Evolutionary conservation across 2,329 filamentous ascomycete species (phyloP).

Genomic region (Exophiala phaeomuriformis): DNA sequence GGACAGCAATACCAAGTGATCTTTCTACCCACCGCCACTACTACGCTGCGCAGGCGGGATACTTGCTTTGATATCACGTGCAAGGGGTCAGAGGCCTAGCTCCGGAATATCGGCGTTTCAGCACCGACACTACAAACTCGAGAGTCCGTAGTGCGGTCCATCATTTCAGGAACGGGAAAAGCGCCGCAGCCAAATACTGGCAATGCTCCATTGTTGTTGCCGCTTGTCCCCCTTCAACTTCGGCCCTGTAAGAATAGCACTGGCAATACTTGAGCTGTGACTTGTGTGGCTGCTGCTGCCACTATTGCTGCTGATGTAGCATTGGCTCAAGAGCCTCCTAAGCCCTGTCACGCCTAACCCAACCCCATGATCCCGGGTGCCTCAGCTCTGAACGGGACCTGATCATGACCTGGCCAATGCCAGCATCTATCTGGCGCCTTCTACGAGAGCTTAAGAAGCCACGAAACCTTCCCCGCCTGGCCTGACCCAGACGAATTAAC

Average conservation of each 20-base stretch:
- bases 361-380: background rate
- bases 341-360: background rate
- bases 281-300: no score
- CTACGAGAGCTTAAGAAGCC: background rate
- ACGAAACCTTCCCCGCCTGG: background rate
- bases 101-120: background rate
- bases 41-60: no score
- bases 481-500: background rate
- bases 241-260: background rate
- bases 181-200: background rate
- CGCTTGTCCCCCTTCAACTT: background rate
- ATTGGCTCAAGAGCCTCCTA: no score
- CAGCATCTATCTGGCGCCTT: background rate
- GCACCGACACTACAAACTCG: background rate
- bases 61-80: background rate
- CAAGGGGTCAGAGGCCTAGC: background rate
- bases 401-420: background rate
- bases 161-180: constrained; percentile 11
- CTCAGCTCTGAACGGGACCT: background rate
- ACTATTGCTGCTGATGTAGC: no score
- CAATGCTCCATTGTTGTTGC: background rate
- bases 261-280: no score
- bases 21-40: no score
- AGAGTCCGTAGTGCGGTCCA: background rate
- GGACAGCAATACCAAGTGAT: no score